These are phyloP conservation scores for Cryphonectria japonica DNA, from an alignment of 2,329 filamentous ascomycete genomes.

Conservation along the genomic window DNA sequence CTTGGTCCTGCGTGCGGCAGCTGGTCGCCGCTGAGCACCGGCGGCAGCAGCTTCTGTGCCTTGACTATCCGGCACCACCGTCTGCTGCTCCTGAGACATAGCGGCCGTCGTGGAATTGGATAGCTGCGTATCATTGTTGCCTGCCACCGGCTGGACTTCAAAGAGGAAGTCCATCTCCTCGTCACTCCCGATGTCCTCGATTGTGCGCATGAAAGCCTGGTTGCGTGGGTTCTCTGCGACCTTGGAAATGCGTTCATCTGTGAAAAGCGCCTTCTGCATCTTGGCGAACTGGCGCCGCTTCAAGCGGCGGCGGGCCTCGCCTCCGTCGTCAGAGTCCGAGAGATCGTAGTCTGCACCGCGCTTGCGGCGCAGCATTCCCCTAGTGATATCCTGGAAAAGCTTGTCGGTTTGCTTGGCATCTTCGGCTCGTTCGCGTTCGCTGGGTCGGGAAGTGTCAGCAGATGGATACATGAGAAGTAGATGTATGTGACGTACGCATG, in stretches of 20 bases:
- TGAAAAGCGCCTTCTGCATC: constrained; percentile 85
- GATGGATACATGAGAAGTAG: constrained; percentile 24
- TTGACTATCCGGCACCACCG: constrained; percentile 58
- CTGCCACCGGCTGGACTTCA: constrained; percentile 44
- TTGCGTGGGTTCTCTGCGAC: constrained; percentile 89
- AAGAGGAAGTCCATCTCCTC: constrained; percentile 76
- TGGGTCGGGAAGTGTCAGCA: constrained; percentile 40
- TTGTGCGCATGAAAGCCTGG: constrained; percentile 84
- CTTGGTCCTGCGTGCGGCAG: constrained; percentile 65
- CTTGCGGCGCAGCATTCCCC: constrained; percentile 82
- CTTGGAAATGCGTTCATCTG: constrained; percentile 88
- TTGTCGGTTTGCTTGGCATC: constrained; percentile 90
- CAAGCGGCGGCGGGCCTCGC: constrained; percentile 74
- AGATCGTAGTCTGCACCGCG: constrained; percentile 81
- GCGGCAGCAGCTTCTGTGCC: constrained; percentile 42
- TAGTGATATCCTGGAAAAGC: constrained; percentile 90
- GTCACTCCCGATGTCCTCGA: constrained; percentile 79
- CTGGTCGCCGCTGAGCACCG: constrained; percentile 53
- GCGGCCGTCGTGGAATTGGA: constrained; percentile 41
- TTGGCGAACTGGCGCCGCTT: constrained; percentile 88
- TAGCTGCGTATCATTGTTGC: constrained; percentile 38
- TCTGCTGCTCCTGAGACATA: constrained; percentile 39
- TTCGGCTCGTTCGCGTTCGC: constrained; percentile 75
- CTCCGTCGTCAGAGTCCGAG: constrained; percentile 88
- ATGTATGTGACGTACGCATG: constrained; percentile 73